A percentile compares a stretch with the other conserved stretches of the same genome.
Evolutionary conservation across 2,329 filamentous ascomycete species (phyloP).

Genomic region (Alternaria postmessia): DNA sequence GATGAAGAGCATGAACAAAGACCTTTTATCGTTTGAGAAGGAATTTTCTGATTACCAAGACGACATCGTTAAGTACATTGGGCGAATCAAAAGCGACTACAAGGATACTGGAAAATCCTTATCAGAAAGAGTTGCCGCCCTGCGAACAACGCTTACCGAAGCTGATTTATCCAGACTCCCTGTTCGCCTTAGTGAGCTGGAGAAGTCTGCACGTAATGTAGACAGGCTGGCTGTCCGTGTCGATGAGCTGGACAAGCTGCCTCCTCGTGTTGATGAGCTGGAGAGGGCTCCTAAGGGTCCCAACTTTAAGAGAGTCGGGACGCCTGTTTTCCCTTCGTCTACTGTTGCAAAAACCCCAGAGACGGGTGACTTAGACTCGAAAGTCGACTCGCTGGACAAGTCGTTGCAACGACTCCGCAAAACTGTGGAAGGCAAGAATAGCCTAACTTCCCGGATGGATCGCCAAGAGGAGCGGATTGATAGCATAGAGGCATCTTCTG

Average conservation of each 20-base stretch:
- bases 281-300: neutral
- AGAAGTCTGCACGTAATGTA: neutral
- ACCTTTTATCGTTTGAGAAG: neutral
- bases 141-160: neutral
- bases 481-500: neutral
- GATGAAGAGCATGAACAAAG: neutral
- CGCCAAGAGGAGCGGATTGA: neutral
- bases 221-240: neutral
- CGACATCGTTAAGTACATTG: neutral
- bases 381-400: neutral
- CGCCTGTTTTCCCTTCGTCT: neutral
- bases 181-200: neutral
- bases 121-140: neutral
- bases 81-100: neutral
- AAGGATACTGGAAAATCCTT: neutral
- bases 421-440: neutral
- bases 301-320: neutral
- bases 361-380: neutral
- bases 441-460: neutral
- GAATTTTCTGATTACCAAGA: neutral
- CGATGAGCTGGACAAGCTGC: neutral
- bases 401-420: conserved; percentile 1
- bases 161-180: neutral
- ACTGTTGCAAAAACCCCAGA: neutral
- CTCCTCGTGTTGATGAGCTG: neutral